Evolutionary conservation across 116 monocot genomes (phyloP).

Genomic region (Phalaenopsis hybrid): DNA sequence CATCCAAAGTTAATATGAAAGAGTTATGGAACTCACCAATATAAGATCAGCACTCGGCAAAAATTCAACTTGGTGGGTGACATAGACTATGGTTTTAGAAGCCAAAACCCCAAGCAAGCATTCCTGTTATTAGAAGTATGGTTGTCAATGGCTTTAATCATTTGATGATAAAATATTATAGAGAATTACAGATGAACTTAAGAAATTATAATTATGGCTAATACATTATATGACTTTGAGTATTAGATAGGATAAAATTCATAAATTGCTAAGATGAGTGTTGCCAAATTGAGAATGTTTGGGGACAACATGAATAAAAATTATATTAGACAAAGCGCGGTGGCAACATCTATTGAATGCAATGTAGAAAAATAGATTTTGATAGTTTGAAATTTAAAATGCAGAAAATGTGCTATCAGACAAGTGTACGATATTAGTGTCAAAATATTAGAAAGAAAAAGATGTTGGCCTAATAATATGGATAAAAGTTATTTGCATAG

Average conservation of each 20-base stretch:
- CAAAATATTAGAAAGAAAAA: too few relatives aligned
- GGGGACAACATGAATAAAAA: too few relatives aligned
- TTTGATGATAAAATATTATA: too few relatives aligned
- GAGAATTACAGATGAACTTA: not conserved
- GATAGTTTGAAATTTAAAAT: not conserved
- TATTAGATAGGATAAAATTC: not conserved
- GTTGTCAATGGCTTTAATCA: too few relatives aligned
- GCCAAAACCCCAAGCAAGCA: slow-evolving; percentile 58
- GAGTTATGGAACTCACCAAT: slow-evolving; percentile 36
- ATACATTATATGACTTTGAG: not conserved
- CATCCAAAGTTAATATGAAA: not conserved
- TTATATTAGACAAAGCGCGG: not conserved
- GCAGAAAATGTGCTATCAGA: not conserved
- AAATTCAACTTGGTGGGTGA: slow-evolving; percentile 89
- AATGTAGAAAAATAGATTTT: not conserved
- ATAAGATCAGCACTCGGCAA: slow-evolving; percentile 71
- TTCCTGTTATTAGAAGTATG: slow-evolving; percentile 29
- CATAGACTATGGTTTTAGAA: slow-evolving; percentile 68
- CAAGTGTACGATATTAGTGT: too few relatives aligned
- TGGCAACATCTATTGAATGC: not conserved
- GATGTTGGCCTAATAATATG: too few relatives aligned
- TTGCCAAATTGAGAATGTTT: not conserved
- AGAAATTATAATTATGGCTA: not conserved
- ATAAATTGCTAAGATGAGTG: not conserved
- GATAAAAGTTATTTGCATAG: not conserved